phyloP scores from a whole-genome alignment of 2,329 filamentous ascomycete genomes.

The Talaromyces sp. region DNA sequence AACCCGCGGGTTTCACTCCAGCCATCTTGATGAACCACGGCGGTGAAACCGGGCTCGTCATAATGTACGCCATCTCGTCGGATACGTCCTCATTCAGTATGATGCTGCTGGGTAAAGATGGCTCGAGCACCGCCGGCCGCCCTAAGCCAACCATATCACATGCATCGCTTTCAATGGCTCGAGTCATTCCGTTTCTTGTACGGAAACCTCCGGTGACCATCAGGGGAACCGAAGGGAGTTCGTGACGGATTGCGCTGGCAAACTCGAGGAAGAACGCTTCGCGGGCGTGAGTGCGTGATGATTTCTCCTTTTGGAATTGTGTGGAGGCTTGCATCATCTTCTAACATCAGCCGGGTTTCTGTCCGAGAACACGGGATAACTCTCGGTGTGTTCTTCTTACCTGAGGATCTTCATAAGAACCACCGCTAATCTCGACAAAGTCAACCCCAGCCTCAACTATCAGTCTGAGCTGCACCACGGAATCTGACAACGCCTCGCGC shows the following conservation, averaged over 20 bases:
- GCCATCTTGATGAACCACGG: conserved; percentile 6
- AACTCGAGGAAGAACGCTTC: conserved; percentile 8
- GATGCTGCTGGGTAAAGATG: conserved; percentile 3
- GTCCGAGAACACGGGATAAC: too few species aligned
- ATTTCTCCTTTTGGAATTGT: background rate
- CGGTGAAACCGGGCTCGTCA: background rate
- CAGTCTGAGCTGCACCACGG: background rate
- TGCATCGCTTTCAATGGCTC: background rate
- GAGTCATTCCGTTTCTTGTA: background rate
- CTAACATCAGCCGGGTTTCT: background rate
- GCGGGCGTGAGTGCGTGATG: background rate
- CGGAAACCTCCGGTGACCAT: conserved; percentile 9
- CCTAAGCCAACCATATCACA: conserved; percentile 10
- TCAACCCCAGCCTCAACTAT: background rate
- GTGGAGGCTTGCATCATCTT: background rate
- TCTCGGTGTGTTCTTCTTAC: background rate
- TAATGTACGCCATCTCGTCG: background rate
- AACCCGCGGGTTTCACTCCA: background rate
- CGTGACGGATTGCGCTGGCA: background rate
- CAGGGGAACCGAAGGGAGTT: background rate
- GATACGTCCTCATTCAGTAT: background rate
- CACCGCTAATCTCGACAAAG: background rate
- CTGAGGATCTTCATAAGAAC: background rate
- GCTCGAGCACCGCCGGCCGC: conserved; percentile 12
- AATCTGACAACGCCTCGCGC: background rate